Base-by-base conservation (phyloP, 306 rosid genomes). In the Malus orientalis region DNA sequence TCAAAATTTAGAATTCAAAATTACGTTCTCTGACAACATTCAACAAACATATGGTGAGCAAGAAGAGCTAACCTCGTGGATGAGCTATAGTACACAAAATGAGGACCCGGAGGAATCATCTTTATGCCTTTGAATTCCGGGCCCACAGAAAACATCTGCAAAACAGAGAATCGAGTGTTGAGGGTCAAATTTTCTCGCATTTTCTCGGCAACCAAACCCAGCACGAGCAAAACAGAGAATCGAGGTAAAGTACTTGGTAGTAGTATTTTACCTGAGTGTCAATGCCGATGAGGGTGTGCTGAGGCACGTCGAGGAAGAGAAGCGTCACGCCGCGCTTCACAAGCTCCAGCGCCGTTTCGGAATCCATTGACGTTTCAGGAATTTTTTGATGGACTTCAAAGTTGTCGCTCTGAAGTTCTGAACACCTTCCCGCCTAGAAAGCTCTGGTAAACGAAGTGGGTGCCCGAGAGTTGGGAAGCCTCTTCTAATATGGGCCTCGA, bases 21-120 rank as follows among this genome's bases (percentile, higher is more conserved):
- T 10, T 9, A 58, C 1, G 1, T n/a, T 22, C 63, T n/a, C 63
- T 9, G 30, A 18, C 5, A 15, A 63, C 42, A 63, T 63, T 29
- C n/a, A 15, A 63, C 20, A 29, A 63, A 14, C 22, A 63, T n/a
- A 63, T 29, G 33, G 33, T 30, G n/a, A 63, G 44, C 71, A 1
- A 38, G 18, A 67, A n/a, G 6, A n/a, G 19, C 54, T 59, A 78
- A 93, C 98, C 98, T 91, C 94, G 75, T 87, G 47, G 98, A 87
- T 6, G 98, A 94, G 81, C 93, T 85, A 79, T 91, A 94, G 77
- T 85, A 91, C 63, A 94, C 90, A 80, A 94, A 91, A 81, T 94
- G 98, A 73, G 85, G 81, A 32, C 97, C 98, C 2, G 98, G 91
- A 78, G 97, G 97, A 76, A 94, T 87, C 97, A 94, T 94, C 88